phyloP scores from a whole-genome alignment of 345 rosid genomes.

The Passiflora organensis region DNA sequence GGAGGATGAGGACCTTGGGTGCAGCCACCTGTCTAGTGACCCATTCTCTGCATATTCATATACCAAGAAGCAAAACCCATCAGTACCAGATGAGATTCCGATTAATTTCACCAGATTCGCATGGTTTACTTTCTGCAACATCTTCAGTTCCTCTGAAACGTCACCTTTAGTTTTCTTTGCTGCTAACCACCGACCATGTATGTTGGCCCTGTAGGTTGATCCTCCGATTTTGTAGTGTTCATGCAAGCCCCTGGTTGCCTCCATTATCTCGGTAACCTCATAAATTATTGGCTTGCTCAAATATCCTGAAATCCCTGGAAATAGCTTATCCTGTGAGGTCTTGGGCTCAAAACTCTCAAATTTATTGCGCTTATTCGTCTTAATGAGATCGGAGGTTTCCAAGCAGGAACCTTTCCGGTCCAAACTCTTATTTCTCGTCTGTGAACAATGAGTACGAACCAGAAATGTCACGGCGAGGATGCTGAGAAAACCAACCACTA shows the following conservation, averaged over 20 bases:
- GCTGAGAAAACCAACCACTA: constrained; percentile 21
- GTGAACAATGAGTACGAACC: background rate
- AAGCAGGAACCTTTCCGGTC: constrained; percentile 23
- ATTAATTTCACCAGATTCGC: constrained; percentile 54
- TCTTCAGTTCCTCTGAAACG: constrained; percentile 42
- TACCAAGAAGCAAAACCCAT: constrained; percentile 45
- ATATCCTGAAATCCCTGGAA: constrained; percentile 50
- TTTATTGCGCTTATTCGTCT: constrained; percentile 21
- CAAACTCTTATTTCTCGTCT: constrained; percentile 21
- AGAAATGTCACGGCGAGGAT: constrained; percentile 23
- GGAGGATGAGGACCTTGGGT: constrained; percentile 24
- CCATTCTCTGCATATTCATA: constrained; percentile 62
- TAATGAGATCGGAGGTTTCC: constrained; percentile 39
- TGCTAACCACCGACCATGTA: constrained; percentile 44
- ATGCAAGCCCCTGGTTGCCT: constrained; percentile 41
- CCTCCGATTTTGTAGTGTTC: constrained; percentile 41
- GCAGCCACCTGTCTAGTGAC: constrained; percentile 48
- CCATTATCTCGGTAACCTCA: constrained; percentile 33
- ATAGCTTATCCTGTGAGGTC: constrained; percentile 39
- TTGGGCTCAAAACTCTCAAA: constrained; percentile 23
- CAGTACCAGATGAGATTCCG: constrained; percentile 39
- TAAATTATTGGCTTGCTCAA: constrained; percentile 45
- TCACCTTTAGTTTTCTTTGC: constrained; percentile 42
- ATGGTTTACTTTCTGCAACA: constrained; percentile 53
- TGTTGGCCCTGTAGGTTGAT: constrained; percentile 44